phyloP scores from a whole-genome alignment of 2,329 filamentous ascomycete genomes.

The Fusarium sp. region DNA sequence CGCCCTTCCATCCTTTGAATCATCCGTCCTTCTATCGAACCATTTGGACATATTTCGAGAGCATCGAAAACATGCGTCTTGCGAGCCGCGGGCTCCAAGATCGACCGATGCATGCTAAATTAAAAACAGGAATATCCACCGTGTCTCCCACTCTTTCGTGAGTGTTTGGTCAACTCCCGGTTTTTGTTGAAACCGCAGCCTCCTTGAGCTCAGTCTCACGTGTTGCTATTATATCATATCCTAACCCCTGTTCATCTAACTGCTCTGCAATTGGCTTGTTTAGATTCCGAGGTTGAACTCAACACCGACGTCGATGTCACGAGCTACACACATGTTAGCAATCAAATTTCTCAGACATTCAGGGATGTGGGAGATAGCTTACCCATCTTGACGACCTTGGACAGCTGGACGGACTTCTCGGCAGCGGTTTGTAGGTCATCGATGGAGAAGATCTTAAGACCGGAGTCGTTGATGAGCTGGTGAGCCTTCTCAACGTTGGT shows the following conservation, averaged over 20 bases:
- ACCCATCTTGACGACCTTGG: slow-evolving; percentile 99
- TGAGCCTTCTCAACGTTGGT: slow-evolving; percentile 98
- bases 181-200: slow-evolving; percentile 29
- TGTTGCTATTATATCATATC: slow-evolving; percentile 50
- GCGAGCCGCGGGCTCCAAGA: slow-evolving; percentile 41
- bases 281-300: slow-evolving; percentile 97
- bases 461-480: slow-evolving; percentile 93
- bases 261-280: slow-evolving; percentile 45
- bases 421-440: slow-evolving; percentile 97
- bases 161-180: slow-evolving; percentile 34
- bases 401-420: slow-evolving; percentile 98
- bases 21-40: slow-evolving; percentile 45
- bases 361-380: slow-evolving; percentile 56
- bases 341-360: not conserved
- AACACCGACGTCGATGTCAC: slow-evolving; percentile 96
- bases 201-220: slow-evolving; percentile 40
- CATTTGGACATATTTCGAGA: slow-evolving; percentile 40
- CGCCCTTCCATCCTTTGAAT: slow-evolving; percentile 45
- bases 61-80: slow-evolving; percentile 41
- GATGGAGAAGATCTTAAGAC: slow-evolving; percentile 99
- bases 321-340: slow-evolving; percentile 66
- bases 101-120: slow-evolving; percentile 49
- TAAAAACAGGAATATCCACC: slow-evolving; percentile 47
- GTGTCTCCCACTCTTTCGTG: slow-evolving; percentile 37
- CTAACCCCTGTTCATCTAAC: slow-evolving; percentile 36